Percentiles rank a stretch among this genome's conserved stretches.
These are phyloP conservation scores for Alternaria ventricosa DNA, from an alignment of 2,329 filamentous ascomycete species.

Conservation along the genomic window DNA sequence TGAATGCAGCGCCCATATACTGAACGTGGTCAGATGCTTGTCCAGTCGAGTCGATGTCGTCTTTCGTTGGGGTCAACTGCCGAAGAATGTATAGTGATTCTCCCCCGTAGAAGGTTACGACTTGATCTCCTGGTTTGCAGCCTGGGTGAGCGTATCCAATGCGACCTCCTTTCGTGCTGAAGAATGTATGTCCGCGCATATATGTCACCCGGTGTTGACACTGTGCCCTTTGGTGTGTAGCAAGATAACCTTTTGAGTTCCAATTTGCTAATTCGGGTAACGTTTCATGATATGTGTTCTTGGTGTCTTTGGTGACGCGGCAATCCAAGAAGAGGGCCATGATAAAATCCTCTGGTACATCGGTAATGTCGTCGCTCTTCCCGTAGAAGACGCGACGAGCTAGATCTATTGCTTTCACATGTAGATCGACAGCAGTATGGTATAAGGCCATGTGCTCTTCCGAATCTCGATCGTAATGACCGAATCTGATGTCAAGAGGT, in stretches of 20 bases:
- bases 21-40: not conserved
- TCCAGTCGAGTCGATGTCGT: no score
- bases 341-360: not conserved
- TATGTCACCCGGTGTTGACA: accelerated
- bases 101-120: not conserved
- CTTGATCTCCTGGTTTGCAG: not conserved
- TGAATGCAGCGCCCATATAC: not conserved
- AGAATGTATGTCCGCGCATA: not conserved
- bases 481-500: accelerated
- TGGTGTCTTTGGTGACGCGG: no score
- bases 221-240: no score
- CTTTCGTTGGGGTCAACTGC: accelerated
- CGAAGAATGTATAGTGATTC: not conserved
- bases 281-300: no score
- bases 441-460: not conserved
- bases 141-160: not conserved
- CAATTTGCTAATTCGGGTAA: no score
- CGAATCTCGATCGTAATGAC: accelerated
- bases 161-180: not conserved
- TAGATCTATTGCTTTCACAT: not conserved
- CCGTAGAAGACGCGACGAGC: not conserved
- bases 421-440: accelerated
- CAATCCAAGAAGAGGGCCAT: not conserved
- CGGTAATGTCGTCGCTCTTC: not conserved
- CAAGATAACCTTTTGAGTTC: no score